Conservation (phyloP, 2,329 filamentous ascomycete species). For the Sporothrix pallida region DNA sequence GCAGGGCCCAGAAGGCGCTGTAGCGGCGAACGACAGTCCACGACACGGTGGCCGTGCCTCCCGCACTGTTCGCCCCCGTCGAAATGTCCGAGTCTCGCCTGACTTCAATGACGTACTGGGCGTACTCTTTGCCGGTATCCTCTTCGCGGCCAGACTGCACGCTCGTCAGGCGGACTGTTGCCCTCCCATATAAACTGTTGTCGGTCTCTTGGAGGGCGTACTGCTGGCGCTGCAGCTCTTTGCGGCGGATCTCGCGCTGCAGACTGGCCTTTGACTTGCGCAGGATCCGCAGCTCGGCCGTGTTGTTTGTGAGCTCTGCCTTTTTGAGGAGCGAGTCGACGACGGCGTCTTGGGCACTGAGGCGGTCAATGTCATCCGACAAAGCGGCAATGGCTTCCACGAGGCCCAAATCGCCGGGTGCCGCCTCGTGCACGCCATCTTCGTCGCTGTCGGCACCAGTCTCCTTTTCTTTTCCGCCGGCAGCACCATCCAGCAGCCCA, state of each 20-base stretch:
- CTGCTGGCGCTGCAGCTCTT: constrained; percentile 94
- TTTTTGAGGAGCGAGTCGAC: constrained; percentile 91
- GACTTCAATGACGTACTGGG: constrained; percentile 91
- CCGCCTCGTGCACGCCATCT: constrained; percentile 90
- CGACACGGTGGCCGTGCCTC: constrained; percentile 53
- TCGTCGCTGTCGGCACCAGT: constrained; percentile 59
- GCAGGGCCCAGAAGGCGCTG: constrained; percentile 94
- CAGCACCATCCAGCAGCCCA: constrained; percentile 21
- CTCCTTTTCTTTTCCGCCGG: neutral
- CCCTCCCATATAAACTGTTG: constrained; percentile 92
- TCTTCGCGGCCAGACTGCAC: constrained; percentile 92
- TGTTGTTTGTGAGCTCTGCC: constrained; percentile 96
- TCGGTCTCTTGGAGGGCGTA: constrained; percentile 98
- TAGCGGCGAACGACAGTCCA: constrained; percentile 94
- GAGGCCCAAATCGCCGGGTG: constrained; percentile 89
- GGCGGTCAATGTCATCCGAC: constrained; percentile 87
- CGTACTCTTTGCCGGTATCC: constrained; percentile 80
- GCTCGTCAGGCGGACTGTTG: constrained; percentile 86
- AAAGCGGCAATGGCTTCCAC: constrained; percentile 90
- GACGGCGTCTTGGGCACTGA: constrained; percentile 85
- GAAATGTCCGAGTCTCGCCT: constrained; percentile 55
- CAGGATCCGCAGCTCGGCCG: constrained; percentile 87
- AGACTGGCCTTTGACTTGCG: constrained; percentile 93
- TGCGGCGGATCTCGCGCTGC: constrained; percentile 87
- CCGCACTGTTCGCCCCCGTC: neutral